Evolutionary conservation across 129 eudicot species (phyloP), one percentile per base, ranked within the genome.

Genomic region (Saussurea involucrata): DNA sequence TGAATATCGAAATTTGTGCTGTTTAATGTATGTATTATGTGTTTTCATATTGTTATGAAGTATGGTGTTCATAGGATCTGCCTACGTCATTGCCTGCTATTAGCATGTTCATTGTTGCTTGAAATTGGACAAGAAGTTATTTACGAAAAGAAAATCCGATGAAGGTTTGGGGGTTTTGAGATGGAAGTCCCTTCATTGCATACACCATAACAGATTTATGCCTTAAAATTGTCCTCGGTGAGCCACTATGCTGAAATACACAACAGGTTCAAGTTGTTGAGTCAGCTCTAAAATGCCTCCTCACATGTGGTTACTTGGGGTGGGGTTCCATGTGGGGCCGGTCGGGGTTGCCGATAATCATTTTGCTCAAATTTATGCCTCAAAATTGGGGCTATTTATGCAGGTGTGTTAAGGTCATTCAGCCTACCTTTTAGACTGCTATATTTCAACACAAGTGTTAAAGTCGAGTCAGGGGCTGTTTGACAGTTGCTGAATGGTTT

Each of bases 1-100:
- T 49, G 60, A 5, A 1, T 49, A 1, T 49, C 2, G 21, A 17
- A n/a, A 49, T 17, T 49, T 49, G 15, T 40, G 49, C 11, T 6
- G 55, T 66, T 40, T 76, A 63, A 28, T 42, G 6, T 29, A 42
- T 4, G 53, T 76, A 49, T 24, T 13, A 2, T 28, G 49, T 76
- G 11, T 28, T 34, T n/a, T 63, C 63, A 36, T 63, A 64, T n/a
- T 24, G 22, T 61, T 61, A 37, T 74, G 36, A 63, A 61, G 78
- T 32, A 33, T 61, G 61, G 57, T 74, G 25, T 36, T 55, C 10
- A 1, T 27, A 36, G 22, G 24, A 32, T 60, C 21, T 9, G 24
- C 18, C 22, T 70, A 69, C 25, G n/a, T n/a, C 31, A 29, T 20
- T 55, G 29, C 57, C 24, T 74, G 37, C 69, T 74, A 22, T 22